phyloP scores from a whole-genome alignment of 495 filamentous ascomycete species.

The Daldinia decipiens region DNA sequence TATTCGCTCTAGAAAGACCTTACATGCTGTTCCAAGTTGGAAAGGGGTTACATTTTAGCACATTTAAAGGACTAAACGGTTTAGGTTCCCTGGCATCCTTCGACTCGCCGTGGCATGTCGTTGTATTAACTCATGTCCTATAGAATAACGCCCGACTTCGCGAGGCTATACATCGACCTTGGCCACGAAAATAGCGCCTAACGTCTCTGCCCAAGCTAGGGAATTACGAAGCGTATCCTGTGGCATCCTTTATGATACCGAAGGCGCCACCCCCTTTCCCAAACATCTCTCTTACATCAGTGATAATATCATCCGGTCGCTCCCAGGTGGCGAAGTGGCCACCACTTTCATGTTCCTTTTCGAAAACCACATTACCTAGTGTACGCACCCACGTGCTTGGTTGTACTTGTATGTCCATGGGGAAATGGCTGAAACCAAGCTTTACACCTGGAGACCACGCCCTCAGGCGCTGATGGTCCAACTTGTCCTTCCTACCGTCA shows the following conservation, averaged over 20 bases:
- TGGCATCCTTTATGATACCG: slow-evolving; percentile 46
- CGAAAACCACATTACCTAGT: slow-evolving; percentile 67
- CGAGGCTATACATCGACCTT: neutral
- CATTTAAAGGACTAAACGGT: too few species aligned
- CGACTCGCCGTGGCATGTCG: neutral
- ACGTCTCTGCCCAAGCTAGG: neutral
- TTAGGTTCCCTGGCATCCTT: neutral
- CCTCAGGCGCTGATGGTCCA: slow-evolving; percentile 28
- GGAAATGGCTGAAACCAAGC: slow-evolving; percentile 66
- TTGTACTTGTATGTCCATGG: slow-evolving; percentile 61
- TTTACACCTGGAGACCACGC: slow-evolving; percentile 58
- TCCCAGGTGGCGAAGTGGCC: slow-evolving; percentile 76
- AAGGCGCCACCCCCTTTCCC: slow-evolving; percentile 49
- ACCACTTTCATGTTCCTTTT: slow-evolving; percentile 62
- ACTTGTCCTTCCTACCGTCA: slow-evolving; percentile 34
- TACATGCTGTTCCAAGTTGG: neutral
- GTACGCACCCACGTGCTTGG: slow-evolving; percentile 63
- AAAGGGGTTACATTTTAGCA: neutral
- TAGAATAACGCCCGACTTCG: neutral
- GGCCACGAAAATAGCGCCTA: neutral
- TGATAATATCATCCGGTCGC: slow-evolving; percentile 62
- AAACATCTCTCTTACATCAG: slow-evolving; percentile 70
- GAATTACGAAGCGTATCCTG: slow-evolving; percentile 45
- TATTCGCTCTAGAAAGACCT: neutral
- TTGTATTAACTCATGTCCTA: neutral